Conservation (phyloP, 73 alveolate species). For the Loxodes magnus region DNA sequence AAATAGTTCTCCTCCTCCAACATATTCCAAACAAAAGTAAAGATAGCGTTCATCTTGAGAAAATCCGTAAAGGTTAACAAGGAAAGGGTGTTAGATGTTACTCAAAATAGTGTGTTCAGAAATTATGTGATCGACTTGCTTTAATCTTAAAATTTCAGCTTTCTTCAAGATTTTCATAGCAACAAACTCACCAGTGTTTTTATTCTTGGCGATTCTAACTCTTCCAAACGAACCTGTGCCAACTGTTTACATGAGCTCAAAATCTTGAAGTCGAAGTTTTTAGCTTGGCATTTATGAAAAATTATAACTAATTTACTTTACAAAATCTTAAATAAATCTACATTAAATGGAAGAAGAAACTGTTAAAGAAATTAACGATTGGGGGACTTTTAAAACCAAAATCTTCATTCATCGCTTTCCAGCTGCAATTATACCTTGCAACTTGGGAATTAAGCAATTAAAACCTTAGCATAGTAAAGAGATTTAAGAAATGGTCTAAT, state of each 20-base stretch:
- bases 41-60: slow-evolving; percentile 74
- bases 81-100: slow-evolving; percentile 87
- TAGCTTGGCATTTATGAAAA: too few relatives aligned
- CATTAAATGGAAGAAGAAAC: too few relatives aligned
- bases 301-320: too few relatives aligned
- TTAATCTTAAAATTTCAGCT: slow-evolving; percentile 76
- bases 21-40: slow-evolving; percentile 80
- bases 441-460: too few relatives aligned
- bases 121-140: slow-evolving; percentile 92
- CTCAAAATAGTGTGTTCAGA: slow-evolving; percentile 90
- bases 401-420: too few relatives aligned
- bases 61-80: slow-evolving; percentile 76
- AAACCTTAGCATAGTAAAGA: too few relatives aligned
- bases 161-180: slow-evolving; percentile 93
- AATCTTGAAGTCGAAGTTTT: not conserved
- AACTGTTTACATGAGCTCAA: slow-evolving; percentile 9
- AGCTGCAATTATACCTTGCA: too few relatives aligned
- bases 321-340: too few relatives aligned
- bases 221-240: slow-evolving; percentile 83
- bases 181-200: slow-evolving; percentile 12
- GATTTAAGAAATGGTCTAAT: too few relatives aligned
- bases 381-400: too few relatives aligned
- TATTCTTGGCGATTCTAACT: slow-evolving; percentile 70
- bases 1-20: slow-evolving; percentile 93
- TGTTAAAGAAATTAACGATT: too few relatives aligned